phyloP scores from a whole-genome alignment of 306 rosid genomes.

The Pyrus bretschneideri region DNA sequence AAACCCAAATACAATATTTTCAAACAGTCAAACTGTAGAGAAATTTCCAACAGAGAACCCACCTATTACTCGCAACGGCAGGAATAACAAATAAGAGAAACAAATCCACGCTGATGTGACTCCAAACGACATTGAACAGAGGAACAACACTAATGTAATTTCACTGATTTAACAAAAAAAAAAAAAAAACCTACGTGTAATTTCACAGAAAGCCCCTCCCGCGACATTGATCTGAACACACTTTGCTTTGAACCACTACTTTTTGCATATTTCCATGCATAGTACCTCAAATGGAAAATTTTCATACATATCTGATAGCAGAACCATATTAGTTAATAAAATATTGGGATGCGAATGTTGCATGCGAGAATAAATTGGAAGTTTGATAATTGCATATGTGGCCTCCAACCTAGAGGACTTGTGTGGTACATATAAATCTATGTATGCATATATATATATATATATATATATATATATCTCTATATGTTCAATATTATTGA shows the following conservation, averaged over 20 bases:
- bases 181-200: background rate
- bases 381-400: background rate
- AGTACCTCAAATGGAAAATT: background rate
- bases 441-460: too few relatives aligned
- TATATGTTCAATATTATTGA: too few relatives aligned
- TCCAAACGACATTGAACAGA: background rate
- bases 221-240: background rate
- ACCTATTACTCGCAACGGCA: background rate
- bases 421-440: too few relatives aligned
- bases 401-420: background rate
- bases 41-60: background rate
- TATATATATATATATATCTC: too few relatives aligned
- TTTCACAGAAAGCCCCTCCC: background rate
- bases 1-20: too few relatives aligned
- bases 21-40: background rate
- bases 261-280: background rate
- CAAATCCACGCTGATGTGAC: background rate
- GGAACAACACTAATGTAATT: background rate
- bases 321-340: background rate
- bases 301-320: background rate
- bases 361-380: background rate
- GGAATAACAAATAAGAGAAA: background rate
- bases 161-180: too few relatives aligned
- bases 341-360: background rate
- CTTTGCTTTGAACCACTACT: background rate